These are phyloP conservation scores for Blastobotrys buckinghamii DNA, from an alignment of 1,139 yeast species.

Conservation along the genomic window DNA sequence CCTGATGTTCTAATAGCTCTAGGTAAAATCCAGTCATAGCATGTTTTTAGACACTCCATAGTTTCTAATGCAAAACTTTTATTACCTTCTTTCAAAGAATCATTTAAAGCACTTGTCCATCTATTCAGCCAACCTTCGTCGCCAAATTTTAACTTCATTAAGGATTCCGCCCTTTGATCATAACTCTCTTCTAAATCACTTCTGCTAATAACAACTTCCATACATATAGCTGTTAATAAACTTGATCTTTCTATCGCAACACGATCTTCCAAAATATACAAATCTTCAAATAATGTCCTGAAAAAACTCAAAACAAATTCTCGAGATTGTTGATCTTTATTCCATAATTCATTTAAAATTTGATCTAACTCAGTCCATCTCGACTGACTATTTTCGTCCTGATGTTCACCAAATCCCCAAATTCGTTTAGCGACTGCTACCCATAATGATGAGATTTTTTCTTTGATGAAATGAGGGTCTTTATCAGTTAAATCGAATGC, in stretches of 20 bases:
- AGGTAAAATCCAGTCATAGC: constrained; percentile 88
- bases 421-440: constrained; percentile 85
- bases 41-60: constrained; percentile 78
- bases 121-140: constrained; percentile 80
- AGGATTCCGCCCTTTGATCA: constrained; percentile 53
- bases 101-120: constrained; percentile 65
- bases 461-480: constrained; percentile 88
- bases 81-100: constrained; percentile 27
- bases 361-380: constrained; percentile 94
- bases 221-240: constrained; percentile 75
- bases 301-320: constrained; percentile 74
- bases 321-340: constrained; percentile 49
- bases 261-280: constrained; percentile 88
- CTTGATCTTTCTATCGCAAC: constrained; percentile 76
- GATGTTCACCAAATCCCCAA: constrained; percentile 58
- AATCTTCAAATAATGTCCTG: constrained; percentile 86
- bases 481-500: constrained; percentile 50
- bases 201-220: constrained; percentile 74
- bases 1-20: constrained; percentile 62
- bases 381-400: constrained; percentile 3
- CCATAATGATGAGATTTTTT: constrained; percentile 87
- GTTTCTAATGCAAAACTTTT: constrained; percentile 53
- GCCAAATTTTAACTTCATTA: constrained; percentile 40
- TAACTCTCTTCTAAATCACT: constrained; percentile 58
- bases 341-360: constrained; percentile 72